These are phyloP conservation scores for Penicillium pulvis DNA, from an alignment of 495 filamentous ascomycete genomes.

Conservation along the genomic window DNA sequence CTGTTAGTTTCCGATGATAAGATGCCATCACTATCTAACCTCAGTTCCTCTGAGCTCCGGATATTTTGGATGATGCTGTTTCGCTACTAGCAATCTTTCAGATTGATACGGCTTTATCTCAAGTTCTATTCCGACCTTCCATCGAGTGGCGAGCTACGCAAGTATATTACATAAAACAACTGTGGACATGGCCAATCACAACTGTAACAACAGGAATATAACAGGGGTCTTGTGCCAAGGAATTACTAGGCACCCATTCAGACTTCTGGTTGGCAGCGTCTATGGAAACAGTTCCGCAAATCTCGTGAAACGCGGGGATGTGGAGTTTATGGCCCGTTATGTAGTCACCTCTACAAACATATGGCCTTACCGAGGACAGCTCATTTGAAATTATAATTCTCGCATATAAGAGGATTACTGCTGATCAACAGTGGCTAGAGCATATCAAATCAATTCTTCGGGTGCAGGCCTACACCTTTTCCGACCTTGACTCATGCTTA, in stretches of 20 bases:
- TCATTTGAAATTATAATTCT: too few relatives aligned
- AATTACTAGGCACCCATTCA: not conserved
- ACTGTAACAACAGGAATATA: not conserved
- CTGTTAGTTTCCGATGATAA: too few relatives aligned
- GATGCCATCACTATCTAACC: too few relatives aligned
- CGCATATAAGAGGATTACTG: too few relatives aligned
- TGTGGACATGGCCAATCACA: not conserved
- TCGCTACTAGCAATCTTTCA: too few relatives aligned
- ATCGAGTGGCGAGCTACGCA: not conserved
- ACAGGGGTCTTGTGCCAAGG: not conserved
- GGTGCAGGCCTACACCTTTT: not conserved
- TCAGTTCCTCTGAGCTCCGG: too few relatives aligned
- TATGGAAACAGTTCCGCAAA: not conserved
- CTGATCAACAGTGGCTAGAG: too few relatives aligned
- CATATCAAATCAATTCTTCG: too few relatives aligned
- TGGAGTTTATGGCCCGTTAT: not conserved
- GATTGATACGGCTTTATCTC: too few relatives aligned
- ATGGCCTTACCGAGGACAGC: too few relatives aligned
- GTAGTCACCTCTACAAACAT: too few relatives aligned
- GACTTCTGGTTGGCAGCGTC: not conserved
- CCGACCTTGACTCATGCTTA: not conserved
- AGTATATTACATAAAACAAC: not conserved
- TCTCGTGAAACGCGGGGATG: not conserved
- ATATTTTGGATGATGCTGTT: too few relatives aligned
- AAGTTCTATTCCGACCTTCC: not conserved